Conservation (phyloP, 2,329 filamentous ascomycete species). For the Colletotrichum tanaceti region DNA sequence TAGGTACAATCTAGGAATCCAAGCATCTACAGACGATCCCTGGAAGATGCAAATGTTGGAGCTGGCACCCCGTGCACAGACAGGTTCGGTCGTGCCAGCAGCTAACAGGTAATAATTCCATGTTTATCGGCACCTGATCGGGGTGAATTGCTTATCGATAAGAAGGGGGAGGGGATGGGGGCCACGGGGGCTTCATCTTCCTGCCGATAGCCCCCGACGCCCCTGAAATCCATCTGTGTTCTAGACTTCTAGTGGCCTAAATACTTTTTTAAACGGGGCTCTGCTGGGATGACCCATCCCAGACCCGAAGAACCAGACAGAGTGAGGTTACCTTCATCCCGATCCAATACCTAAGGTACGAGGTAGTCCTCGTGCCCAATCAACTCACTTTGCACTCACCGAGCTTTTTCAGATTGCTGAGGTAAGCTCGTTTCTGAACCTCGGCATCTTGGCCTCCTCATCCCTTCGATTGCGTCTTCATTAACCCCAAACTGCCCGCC, state of each 20-base stretch:
- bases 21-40: slow-evolving; percentile 27
- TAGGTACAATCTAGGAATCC: background rate
- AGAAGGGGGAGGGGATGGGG: background rate
- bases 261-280: slow-evolving; percentile 9
- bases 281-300: background rate
- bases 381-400: background rate
- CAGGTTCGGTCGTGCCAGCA: slow-evolving; percentile 16
- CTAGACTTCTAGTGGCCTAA: slow-evolving; percentile 12
- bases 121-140: slow-evolving; percentile 40
- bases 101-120: slow-evolving; percentile 23
- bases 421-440: slow-evolving; percentile 26
- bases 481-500: slow-evolving; percentile 2
- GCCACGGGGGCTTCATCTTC: slow-evolving; percentile 7
- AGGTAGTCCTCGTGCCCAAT: no score
- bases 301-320: background rate
- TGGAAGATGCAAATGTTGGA: slow-evolving; percentile 34
- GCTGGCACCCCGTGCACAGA: slow-evolving; percentile 33
- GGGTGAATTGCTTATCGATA: slow-evolving; percentile 34
- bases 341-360: no score
- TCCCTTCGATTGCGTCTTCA: slow-evolving; percentile 32
- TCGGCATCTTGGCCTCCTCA: slow-evolving; percentile 22
- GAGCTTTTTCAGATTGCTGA: slow-evolving; percentile 11
- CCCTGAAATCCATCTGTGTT: slow-evolving; percentile 7
- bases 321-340: slow-evolving; percentile 6
- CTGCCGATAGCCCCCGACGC: slow-evolving; percentile 14